Conservation (phyloP, 116 monocot species). For the Cymodocea nodosa region DNA sequence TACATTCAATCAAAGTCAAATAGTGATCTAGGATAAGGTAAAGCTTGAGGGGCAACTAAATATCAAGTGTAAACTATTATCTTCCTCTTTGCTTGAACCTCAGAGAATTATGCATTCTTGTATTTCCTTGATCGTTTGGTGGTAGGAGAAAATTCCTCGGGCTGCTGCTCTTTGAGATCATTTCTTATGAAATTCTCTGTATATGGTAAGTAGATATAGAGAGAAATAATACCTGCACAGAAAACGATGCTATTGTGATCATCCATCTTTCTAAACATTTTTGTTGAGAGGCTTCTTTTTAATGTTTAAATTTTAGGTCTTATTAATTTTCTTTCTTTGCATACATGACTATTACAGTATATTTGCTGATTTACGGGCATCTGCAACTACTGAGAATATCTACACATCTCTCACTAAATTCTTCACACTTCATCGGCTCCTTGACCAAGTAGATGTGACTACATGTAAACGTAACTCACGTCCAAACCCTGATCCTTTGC, state of each 20-base stretch:
- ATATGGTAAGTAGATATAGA: too few species aligned
- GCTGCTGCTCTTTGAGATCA: not conserved
- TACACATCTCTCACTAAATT: constrained; percentile 55
- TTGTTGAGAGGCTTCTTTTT: too few species aligned
- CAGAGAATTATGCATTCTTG: not conserved
- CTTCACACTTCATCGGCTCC: constrained; percentile 53
- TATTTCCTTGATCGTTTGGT: not conserved
- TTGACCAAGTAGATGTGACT: constrained; percentile 25
- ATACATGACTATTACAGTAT: constrained; percentile 30
- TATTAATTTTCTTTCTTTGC: not conserved
- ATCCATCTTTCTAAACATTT: too few species aligned
- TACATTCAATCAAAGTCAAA: too few species aligned
- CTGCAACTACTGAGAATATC: constrained; percentile 33
- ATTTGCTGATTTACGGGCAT: constrained; percentile 52
- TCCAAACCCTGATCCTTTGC: constrained; percentile 4
- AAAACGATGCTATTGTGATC: too few species aligned
- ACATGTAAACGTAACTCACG: constrained; percentile 12
- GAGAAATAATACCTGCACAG: too few species aligned
- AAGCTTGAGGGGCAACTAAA: too few species aligned
- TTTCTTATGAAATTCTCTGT: too few species aligned
- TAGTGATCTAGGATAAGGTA: too few species aligned
- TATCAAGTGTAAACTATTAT: too few species aligned
- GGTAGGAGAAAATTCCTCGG: not conserved
- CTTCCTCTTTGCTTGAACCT: not conserved
- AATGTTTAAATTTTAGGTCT: too few species aligned